Conservation (phyloP, 2,329 filamentous ascomycete species). For the Verticillium isaacii region DNA sequence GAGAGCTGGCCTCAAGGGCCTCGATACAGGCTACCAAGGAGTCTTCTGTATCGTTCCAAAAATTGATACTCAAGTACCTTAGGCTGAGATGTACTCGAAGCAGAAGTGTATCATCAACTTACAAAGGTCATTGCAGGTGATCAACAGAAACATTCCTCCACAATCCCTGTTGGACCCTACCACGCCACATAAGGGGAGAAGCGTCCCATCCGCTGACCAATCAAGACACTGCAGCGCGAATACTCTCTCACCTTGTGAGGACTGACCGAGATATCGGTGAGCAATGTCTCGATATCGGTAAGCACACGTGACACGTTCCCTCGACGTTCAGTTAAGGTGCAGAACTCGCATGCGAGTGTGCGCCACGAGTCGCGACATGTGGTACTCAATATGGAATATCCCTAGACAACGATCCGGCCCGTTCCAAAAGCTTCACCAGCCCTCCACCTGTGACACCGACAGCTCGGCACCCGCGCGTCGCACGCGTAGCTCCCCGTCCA, state of each 20-base stretch:
- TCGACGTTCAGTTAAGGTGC: neutral
- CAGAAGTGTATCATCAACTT: too few relatives aligned
- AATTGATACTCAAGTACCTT: too few relatives aligned
- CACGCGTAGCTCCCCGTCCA: neutral
- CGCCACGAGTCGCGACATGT: neutral
- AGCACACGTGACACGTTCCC: neutral
- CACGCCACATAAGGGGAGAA: neutral
- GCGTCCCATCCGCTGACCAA: neutral
- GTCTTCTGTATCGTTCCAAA: too few relatives aligned
- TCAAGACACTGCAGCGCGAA: neutral
- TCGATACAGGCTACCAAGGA: neutral
- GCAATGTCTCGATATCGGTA: neutral
- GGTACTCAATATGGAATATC: neutral
- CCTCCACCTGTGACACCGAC: neutral
- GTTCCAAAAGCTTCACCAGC: neutral
- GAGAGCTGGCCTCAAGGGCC: neutral
- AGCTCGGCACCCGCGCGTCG: neutral
- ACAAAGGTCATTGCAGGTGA: neutral
- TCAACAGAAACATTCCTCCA: neutral
- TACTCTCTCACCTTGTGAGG: neutral
- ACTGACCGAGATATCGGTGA: neutral
- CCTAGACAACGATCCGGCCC: neutral
- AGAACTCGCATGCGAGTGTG: neutral
- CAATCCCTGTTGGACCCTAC: neutral
- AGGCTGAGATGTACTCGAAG: too few relatives aligned